Evolutionary conservation across 2,329 filamentous ascomycete genomes (phyloP), one percentile per base, ranked within the genome.

Genomic region (Mycocentrospora acerina): DNA sequence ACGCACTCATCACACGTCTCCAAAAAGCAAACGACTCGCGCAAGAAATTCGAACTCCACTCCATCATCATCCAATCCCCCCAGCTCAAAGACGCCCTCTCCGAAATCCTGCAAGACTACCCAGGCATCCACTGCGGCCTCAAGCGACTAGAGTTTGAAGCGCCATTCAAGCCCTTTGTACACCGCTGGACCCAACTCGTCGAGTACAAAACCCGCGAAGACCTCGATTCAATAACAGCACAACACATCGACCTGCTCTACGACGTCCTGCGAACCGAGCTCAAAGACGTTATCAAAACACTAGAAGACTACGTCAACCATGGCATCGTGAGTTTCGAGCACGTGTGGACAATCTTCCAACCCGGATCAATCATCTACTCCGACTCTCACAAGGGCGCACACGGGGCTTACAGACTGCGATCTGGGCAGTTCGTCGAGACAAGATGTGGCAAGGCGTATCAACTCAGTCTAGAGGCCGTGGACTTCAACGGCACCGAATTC

Each of bases 31-130:
- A 57, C 14, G 76, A 83, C 54, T 77, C 78, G 17, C 74, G 77
- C 39, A 83, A 82, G 59, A 78, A 77, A 30, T 74, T 84, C 22
- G 68, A 77, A 37, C 73, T 83, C 16, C 73, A 85, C 53, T 82
- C 78, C 31, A 77, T 87, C 41, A 72, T 84, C 29, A 67, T 86
- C 5, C 82, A 87, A 60, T 82, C 77, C 14, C 79, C 81, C 2
- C 69, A 75, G 37, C 66, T 87, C 29, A 83, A 82, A 62, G 68
- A 70, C 2, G 72, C 79, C 4, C 70, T 87, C 0, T 68, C 68
- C 8, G 70, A 75, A 9, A 71, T 84, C 7, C 69, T 85, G 15
- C 64, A 71, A 1, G 76, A 71, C 7, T 85, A 84, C 42, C 77
- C 78, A 0, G 81, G 82, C 1, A 70, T 86, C 19, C 78, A 79